Evolutionary conservation across 306 rosid genomes (phyloP).

Genomic region (Datisca glomerata): DNA sequence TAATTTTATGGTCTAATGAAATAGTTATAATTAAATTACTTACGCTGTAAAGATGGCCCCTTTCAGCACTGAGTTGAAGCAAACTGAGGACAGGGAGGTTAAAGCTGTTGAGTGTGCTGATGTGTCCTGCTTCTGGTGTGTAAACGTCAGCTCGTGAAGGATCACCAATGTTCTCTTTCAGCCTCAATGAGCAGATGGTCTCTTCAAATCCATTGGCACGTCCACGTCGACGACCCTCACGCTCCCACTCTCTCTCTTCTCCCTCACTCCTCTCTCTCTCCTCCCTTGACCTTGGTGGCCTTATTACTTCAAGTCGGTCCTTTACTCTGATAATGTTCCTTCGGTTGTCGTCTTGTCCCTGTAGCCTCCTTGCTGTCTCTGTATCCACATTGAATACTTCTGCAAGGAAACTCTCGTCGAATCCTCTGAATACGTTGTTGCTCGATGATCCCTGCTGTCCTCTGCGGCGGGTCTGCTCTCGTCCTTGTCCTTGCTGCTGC

Average conservation of each 20-base stretch:
- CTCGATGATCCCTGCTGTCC: not conserved
- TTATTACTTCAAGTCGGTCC: conserved; percentile 17
- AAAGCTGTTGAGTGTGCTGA: no score
- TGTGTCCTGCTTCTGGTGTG: no score
- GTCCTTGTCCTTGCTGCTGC: not conserved
- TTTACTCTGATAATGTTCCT: conserved; percentile 28
- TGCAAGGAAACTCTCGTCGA: conserved; percentile 18
- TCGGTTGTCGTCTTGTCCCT: conserved; percentile 18
- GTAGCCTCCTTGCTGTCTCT: conserved; percentile 21
- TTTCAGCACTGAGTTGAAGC: no score
- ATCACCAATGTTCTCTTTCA: conserved; percentile 19
- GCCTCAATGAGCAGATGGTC: no score
- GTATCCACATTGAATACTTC: conserved; percentile 19
- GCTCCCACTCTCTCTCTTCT: not conserved
- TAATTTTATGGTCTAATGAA: not conserved
- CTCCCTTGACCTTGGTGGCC: conserved; percentile 17
- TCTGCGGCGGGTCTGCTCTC: not conserved
- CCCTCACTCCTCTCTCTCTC: conserved; percentile 7
- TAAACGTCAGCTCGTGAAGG: conserved; percentile 22
- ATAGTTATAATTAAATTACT: not conserved
- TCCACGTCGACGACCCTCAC: no score
- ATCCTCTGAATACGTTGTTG: conserved; percentile 34
- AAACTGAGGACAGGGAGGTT: no score
- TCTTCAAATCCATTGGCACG: no score
- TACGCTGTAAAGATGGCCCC: conserved; percentile 25